Evolutionary conservation across 129 eudicot genomes (phyloP).

Genomic region (Pulicaria dysenterica): DNA sequence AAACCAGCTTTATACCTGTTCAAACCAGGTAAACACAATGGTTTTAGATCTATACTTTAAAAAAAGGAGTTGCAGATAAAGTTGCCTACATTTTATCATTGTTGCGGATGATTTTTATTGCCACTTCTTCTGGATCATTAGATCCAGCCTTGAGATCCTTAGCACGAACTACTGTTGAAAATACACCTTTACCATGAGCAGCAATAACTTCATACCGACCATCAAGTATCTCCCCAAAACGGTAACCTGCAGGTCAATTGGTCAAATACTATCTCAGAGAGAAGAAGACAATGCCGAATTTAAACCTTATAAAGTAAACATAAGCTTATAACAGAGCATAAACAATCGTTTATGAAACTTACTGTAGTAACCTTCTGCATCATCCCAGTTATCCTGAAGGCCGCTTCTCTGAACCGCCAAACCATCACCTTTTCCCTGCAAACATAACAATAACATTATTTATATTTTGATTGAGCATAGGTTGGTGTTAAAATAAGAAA

Average conservation of each 20-base stretch:
- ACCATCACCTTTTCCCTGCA: slow-evolving; percentile 85
- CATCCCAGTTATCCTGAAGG: slow-evolving; percentile 95
- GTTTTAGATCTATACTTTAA: background rate
- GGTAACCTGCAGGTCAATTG: slow-evolving; percentile 56
- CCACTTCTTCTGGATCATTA: slow-evolving; percentile 94
- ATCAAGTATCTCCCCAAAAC: slow-evolving; percentile 92
- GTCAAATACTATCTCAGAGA: too few relatives aligned
- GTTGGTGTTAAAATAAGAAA: background rate
- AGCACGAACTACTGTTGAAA: slow-evolving; percentile 98
- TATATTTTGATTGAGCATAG: background rate
- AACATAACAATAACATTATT: slow-evolving; percentile 3
- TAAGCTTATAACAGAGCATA: background rate
- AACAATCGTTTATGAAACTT: slow-evolving; percentile 38
- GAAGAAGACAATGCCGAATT: background rate
- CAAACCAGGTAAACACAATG: background rate
- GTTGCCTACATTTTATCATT: slow-evolving; percentile 86
- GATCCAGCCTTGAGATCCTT: slow-evolving; percentile 86
- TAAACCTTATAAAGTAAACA: background rate
- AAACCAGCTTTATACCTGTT: slow-evolving; percentile 90
- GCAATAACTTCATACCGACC: slow-evolving; percentile 92
- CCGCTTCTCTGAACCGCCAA: slow-evolving; percentile 73
- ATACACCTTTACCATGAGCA: slow-evolving; percentile 99
- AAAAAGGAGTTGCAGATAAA: background rate
- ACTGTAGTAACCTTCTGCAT: slow-evolving; percentile 96
- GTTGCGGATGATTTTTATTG: slow-evolving; percentile 89